Conservation (phyloP, 225 moss, liverwort and hornwort genomes). For the Marchantia polymorpha region DNA sequence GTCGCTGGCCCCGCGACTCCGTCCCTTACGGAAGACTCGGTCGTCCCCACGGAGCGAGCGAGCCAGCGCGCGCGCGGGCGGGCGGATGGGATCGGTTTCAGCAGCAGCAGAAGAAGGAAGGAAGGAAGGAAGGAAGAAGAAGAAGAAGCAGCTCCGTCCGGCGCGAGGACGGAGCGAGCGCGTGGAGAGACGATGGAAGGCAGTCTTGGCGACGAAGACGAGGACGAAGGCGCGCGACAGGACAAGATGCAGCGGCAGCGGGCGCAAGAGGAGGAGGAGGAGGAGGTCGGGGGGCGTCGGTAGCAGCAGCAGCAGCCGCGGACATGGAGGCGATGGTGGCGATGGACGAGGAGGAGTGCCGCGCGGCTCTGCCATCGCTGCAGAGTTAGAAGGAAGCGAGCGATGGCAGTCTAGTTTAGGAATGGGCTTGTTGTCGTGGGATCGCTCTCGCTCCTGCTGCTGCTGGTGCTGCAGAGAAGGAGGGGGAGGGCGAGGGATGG, state of each 20-base stretch:
- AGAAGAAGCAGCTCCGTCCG: neutral
- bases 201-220: neutral
- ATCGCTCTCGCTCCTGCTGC: too few relatives aligned
- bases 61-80: neutral
- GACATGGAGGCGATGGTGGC: too few relatives aligned
- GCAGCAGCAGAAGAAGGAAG: too few relatives aligned
- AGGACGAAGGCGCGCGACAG: neutral
- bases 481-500: neutral
- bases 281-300: neutral
- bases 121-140: too few relatives aligned
- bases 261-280: neutral
- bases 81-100: constrained; percentile 7
- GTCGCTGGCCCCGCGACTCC: neutral
- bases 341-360: neutral
- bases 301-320: too few relatives aligned
- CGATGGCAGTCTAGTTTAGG: neutral
- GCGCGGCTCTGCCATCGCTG: neutral
- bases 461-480: neutral
- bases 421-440: too few relatives aligned
- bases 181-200: neutral
- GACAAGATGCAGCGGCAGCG: neutral
- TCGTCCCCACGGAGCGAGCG: neutral
- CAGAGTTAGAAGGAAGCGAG: neutral
- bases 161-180: neutral
- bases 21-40: neutral